Evolutionary conservation across 2,329 filamentous ascomycete genomes (phyloP).

Genomic region (Cyphellophora europaea): DNA sequence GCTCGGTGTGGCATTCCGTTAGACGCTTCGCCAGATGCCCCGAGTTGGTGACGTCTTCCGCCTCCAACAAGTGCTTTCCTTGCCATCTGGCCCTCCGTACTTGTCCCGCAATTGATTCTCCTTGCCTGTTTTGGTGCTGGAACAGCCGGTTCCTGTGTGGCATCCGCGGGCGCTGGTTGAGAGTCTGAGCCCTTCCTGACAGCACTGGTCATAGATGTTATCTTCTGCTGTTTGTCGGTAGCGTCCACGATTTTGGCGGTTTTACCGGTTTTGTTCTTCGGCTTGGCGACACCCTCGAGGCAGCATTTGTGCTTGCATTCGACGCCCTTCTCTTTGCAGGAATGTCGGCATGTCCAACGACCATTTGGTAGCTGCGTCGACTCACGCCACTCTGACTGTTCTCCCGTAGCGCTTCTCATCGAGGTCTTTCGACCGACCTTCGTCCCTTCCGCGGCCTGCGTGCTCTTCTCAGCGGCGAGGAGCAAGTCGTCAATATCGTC

Average conservation of each 20-base stretch:
- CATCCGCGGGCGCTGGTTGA: background rate
- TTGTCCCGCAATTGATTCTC: conserved; percentile 1
- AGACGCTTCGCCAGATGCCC: background rate
- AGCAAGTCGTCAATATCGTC: conserved; percentile 21
- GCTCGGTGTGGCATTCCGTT: background rate
- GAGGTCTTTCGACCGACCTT: conserved; percentile 15
- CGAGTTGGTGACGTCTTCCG: background rate
- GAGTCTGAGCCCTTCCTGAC: background rate
- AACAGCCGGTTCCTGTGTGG: background rate
- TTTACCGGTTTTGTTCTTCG: conserved; percentile 25
- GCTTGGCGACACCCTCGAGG: conserved; percentile 59
- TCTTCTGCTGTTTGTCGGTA: conserved; percentile 8
- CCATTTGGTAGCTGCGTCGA: conserved; percentile 55
- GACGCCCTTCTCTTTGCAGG: conserved; percentile 51
- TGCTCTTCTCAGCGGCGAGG: conserved; percentile 1
- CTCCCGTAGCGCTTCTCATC: background rate
- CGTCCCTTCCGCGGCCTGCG: conserved; percentile 11
- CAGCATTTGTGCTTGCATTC: conserved; percentile 67
- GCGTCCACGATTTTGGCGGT: background rate
- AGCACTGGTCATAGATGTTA: conserved; percentile 5
- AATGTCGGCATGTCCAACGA: conserved; percentile 65
- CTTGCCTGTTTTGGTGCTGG: background rate
- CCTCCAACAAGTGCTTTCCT: background rate
- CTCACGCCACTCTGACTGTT: conserved; percentile 15
- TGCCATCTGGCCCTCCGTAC: background rate